Conservation (phyloP, 2,329 filamentous ascomycete genomes). For the Aureobasidium namibiae region DNA sequence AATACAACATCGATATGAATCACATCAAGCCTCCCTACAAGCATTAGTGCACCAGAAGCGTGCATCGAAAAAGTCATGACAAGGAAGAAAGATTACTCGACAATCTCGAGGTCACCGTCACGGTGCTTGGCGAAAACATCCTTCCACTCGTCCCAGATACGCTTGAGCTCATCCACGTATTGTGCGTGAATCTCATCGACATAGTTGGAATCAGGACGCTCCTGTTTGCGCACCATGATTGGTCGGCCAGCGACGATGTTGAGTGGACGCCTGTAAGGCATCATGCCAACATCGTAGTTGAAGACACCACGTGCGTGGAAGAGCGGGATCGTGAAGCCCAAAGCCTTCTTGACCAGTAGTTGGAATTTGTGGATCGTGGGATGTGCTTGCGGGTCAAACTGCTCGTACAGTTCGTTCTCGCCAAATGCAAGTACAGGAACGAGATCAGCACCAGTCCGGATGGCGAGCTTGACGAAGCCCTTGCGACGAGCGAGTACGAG, state of each 20-base stretch:
- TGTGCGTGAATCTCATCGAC: conserved; percentile 70
- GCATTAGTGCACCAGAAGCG: not conserved
- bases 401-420: conserved; percentile 93
- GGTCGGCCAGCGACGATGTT: conserved; percentile 85
- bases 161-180: conserved; percentile 68
- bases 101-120: conserved; percentile 58
- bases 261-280: conserved; percentile 83
- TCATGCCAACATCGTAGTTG: conserved; percentile 93
- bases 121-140: conserved; percentile 61
- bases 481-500: conserved; percentile 78
- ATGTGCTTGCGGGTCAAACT: conserved; percentile 68
- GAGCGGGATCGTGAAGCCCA: conserved; percentile 88
- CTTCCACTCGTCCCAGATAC: conserved; percentile 71
- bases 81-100: conserved; percentile 38
- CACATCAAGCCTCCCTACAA: not conserved
- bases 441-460: conserved; percentile 84
- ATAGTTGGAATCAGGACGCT: conserved; percentile 62
- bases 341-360: conserved; percentile 70
- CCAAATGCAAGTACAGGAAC: conserved; percentile 90
- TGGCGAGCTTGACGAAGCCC: conserved; percentile 88
- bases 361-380: conserved; percentile 74
- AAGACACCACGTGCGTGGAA: conserved; percentile 84
- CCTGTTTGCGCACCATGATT: conserved; percentile 57
- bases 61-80: not conserved
- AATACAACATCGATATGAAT: not conserved